Evolutionary conservation across 2,329 filamentous ascomycete species (phyloP).

Genomic region (Emmonsiellopsis sp.): DNA sequence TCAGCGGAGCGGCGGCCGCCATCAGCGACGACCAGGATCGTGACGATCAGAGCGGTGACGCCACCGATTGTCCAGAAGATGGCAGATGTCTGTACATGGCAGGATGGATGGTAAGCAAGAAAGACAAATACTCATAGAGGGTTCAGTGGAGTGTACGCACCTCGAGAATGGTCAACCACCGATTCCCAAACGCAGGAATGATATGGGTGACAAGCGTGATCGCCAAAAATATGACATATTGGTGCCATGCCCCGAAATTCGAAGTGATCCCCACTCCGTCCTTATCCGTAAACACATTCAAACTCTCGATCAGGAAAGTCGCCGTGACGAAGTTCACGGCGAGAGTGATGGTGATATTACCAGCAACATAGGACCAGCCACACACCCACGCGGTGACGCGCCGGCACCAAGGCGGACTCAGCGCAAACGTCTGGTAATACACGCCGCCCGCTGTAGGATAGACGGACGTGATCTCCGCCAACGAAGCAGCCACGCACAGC

Average conservation of each 20-base stretch:
- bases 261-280: too few species aligned
- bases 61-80: constrained; percentile 47
- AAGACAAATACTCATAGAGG: too few species aligned
- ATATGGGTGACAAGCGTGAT: constrained; percentile 57
- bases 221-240: constrained; percentile 62
- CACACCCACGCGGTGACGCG: constrained; percentile 44
- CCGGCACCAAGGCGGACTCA: constrained; percentile 34
- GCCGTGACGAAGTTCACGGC: constrained; percentile 50
- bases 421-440: constrained; percentile 48
- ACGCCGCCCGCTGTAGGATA: constrained; percentile 46
- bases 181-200: constrained; percentile 59
- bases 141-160: too few species aligned
- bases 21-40: constrained; percentile 46
- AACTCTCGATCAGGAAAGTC: constrained; percentile 27
- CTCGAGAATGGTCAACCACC: constrained; percentile 22
- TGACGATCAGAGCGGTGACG: constrained; percentile 50
- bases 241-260: constrained; percentile 44
- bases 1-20: constrained; percentile 44
- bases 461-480: constrained; percentile 44
- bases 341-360: constrained; percentile 45
- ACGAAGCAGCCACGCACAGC: constrained; percentile 44
- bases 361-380: constrained; percentile 46
- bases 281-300: too few species aligned
- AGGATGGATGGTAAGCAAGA: constrained; percentile 31
- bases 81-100: constrained; percentile 48